Evolutionary conservation across 805 yeast genomes (phyloP).

Genomic region (Zygoascus flipseniorum): DNA sequence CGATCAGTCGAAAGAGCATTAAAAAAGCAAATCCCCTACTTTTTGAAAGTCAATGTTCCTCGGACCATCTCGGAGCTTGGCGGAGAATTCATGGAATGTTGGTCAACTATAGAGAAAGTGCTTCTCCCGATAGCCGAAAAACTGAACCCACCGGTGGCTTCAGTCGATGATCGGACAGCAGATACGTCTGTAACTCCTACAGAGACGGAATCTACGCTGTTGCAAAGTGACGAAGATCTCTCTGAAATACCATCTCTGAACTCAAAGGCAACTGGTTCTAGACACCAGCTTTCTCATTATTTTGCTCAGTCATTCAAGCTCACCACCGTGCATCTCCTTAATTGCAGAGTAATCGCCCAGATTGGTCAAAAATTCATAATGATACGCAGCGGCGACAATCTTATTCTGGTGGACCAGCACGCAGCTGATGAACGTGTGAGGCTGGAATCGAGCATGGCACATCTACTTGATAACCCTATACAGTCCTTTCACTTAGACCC

Average conservation of each 20-base stretch:
- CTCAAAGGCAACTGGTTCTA: constrained; percentile 2
- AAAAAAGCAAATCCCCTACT: neutral
- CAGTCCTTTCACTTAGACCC: constrained; percentile 13
- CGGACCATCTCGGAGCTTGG: neutral
- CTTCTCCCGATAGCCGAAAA: neutral
- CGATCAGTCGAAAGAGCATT: neutral
- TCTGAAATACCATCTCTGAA: neutral
- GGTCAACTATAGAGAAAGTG: neutral
- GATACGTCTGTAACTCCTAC: too few species aligned
- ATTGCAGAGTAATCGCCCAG: constrained; percentile 33
- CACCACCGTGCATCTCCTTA: constrained; percentile 4
- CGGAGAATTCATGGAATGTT: neutral
- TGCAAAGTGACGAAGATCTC: neutral
- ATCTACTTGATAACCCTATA: constrained; percentile 27
- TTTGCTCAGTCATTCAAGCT: constrained; percentile 3
- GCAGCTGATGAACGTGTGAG: constrained; percentile 73
- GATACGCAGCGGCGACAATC: constrained; percentile 22
- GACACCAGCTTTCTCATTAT: neutral
- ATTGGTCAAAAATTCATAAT: constrained; percentile 59
- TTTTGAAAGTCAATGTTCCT: neutral
- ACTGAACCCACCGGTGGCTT: neutral
- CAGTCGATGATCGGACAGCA: too few species aligned
- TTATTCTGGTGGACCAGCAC: constrained; percentile 63
- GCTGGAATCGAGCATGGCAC: constrained; percentile 37
- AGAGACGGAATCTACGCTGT: too few species aligned